Evolutionary conservation across 768 basidiomycete species (phyloP), one percentile per base, ranked within the genome.

Genomic region (Tricholoma sp.): DNA sequence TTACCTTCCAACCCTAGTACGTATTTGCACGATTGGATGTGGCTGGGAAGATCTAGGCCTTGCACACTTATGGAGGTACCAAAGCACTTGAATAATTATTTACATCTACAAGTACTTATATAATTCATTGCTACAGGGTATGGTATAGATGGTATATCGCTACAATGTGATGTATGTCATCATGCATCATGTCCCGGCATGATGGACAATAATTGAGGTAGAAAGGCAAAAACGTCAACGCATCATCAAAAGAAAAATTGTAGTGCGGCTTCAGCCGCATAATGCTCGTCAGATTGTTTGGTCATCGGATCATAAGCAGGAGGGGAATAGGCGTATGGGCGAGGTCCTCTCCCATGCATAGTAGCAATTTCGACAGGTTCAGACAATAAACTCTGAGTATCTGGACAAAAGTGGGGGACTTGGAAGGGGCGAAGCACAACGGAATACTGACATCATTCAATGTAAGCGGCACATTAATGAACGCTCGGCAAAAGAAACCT

Each of bases 311-410:
- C 74, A 59, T 82, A 82, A 55, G 73, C 74, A 52, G 81, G 81
- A 39, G 82, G 82, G 9, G 81, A 71, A 63, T 81, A 81, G 16
- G 76, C 75, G 21, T 72, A 70, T 21, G 79, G 75, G 22, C 79
- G 76, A 16, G 79, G 78, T 19, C 81, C 82, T 66, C 74, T 76
- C 9, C 76, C 75, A 57, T 79, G 73, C 69, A 77, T 74, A 4
- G 81, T 81, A 21, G 76, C 77, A 50, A 83, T 80, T 61, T 80
- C 77, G 24, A 83, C 77, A 16, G 78, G 78, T 63, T 79, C 78
- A 16, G 75, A 76, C 39, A 81, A 65, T 18, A 82, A 70, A 9
- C 73, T 67, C 5, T 70, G 64, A 14, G 68, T 63, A 55, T 76
- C 72, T 14, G 78, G 70, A 18, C 69, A 63, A 57, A 76, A 76